Evolutionary conservation across 805 yeast species (phyloP), one percentile per base, ranked within the genome.

Genomic region (Priceomyces melissophilus): DNA sequence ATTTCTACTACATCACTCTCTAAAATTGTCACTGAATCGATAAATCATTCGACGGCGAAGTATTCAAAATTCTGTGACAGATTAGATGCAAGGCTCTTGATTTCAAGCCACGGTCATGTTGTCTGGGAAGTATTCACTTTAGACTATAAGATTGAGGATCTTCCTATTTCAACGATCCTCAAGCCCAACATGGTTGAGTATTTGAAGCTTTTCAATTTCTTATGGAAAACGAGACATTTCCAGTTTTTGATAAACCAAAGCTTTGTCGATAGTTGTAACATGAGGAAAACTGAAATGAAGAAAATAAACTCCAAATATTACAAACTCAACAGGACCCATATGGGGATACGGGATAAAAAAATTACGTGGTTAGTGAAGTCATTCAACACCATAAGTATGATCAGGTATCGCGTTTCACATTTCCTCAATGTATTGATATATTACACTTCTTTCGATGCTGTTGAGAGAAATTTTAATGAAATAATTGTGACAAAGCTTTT

Each of bases 61-160:
- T 65, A 65, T 54, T 60, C 54, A 35, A 39, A 65, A 4, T 70
- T 77, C 8, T 57, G 77, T 10, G 65, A 73, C 33, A 63, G 86
- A 38, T 57, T 91, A 10, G 98, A 93, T 67, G 96, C 96, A 0
- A 69, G 96, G 34, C 71, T 90, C 15, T 68, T 90, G 37, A 88
- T 84, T 43, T 63, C 84, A 37, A 82, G 82, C 3, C 87, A 82
- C 49, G 73, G 58, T 1, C 78, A 81, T 23, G 63, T 79, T 38
- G 96, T 96, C 1, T 90, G 96, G 96, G 95, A 90, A 55, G 88
- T 86, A 2, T 90, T 91, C 58, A 87, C 96, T 0, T 65, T 90
- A 29, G 97, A 89, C 55, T 93, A 86, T 58, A 67, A 75, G 40
- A 53, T 78, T 9, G 72, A 78, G 7, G 66, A 75, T 20, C 71